Evolutionary conservation across 2,329 filamentous ascomycete genomes (phyloP).

Genomic region (Stachybotrys chartarum): DNA sequence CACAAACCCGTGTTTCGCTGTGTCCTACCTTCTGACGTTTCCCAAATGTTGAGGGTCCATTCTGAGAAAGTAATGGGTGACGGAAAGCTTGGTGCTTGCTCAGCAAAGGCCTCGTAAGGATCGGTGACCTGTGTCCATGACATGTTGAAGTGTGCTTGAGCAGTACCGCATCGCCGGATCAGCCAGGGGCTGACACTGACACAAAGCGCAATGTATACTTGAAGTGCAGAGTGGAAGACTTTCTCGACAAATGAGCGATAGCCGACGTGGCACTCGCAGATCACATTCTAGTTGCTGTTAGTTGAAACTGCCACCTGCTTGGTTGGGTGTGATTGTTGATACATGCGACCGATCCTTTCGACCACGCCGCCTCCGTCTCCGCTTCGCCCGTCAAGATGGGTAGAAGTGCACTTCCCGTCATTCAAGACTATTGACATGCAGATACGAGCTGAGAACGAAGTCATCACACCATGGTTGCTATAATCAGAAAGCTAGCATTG

Average conservation of each 20-base stretch:
- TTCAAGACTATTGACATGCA: not conserved
- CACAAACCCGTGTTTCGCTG: rapidly evolving
- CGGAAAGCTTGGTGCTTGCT: constrained; percentile 12
- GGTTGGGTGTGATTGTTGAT: not conserved
- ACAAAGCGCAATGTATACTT: not conserved
- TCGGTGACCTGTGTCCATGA: constrained; percentile 17
- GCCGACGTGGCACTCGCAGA: too few species aligned
- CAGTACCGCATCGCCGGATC: not conserved
- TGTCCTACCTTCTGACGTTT: constrained; percentile 12
- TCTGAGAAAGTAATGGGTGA: constrained; percentile 11
- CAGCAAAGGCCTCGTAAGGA: constrained; percentile 15
- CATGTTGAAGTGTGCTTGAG: constrained; percentile 7
- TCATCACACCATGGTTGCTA: not conserved
- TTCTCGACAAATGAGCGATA: too few species aligned
- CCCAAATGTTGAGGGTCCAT: constrained; percentile 19
- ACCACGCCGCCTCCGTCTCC: too few species aligned
- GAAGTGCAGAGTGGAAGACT: too few species aligned
- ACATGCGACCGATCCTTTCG: not conserved
- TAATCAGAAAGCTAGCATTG: not conserved
- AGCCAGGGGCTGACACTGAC: not conserved
- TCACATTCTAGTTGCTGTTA: too few species aligned
- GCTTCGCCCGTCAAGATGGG: not conserved
- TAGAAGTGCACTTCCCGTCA: not conserved
- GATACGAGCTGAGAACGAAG: not conserved
- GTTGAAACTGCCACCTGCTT: too few species aligned